Percentiles rank a stretch among this genome's conserved stretches.
Evolutionary conservation across 2,329 filamentous ascomycete genomes (phyloP).

Genomic region (Ilyonectria destructans): DNA sequence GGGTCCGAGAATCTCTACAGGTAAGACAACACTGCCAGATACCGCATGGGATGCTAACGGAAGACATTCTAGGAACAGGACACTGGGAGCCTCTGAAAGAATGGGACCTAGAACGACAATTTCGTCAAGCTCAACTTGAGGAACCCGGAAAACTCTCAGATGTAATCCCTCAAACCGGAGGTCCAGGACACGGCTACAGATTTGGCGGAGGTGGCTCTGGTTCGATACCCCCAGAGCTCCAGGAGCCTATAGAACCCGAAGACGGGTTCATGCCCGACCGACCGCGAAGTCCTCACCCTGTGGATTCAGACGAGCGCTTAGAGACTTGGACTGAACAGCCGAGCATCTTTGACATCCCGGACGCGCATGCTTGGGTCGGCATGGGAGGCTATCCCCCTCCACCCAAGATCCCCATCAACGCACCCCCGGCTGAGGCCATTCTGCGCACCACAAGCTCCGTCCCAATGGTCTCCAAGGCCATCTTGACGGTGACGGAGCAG

Average conservation of each 20-base stretch:
- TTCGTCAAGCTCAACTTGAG: background rate
- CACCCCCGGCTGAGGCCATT: slow-evolving; percentile 54
- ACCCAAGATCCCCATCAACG: slow-evolving; percentile 39
- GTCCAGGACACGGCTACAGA: background rate
- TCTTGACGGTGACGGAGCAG: slow-evolving; percentile 61
- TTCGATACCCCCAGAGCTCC: too few species aligned
- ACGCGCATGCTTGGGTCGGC: background rate
- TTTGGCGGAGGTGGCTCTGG: background rate
- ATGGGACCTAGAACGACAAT: background rate
- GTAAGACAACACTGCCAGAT: background rate
- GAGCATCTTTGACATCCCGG: slow-evolving; percentile 35
- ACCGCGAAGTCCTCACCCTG: background rate
- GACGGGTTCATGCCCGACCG: background rate
- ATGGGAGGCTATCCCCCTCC: background rate
- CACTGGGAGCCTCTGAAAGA: background rate
- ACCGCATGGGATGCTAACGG: background rate
- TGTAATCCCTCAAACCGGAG: background rate
- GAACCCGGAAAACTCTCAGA: background rate
- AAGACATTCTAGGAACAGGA: background rate
- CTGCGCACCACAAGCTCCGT: slow-evolving; percentile 54
- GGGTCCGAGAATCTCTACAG: slow-evolving; percentile 29
- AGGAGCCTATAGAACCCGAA: background rate
- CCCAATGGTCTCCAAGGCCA: slow-evolving; percentile 56
- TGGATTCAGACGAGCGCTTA: background rate
- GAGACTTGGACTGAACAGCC: slow-evolving; percentile 47